Percentiles rank a stretch among this genome's conserved stretches.
Conservation (phyloP, 176 grass and related monocot genomes). For the Cenchrus purpureus region DNA sequence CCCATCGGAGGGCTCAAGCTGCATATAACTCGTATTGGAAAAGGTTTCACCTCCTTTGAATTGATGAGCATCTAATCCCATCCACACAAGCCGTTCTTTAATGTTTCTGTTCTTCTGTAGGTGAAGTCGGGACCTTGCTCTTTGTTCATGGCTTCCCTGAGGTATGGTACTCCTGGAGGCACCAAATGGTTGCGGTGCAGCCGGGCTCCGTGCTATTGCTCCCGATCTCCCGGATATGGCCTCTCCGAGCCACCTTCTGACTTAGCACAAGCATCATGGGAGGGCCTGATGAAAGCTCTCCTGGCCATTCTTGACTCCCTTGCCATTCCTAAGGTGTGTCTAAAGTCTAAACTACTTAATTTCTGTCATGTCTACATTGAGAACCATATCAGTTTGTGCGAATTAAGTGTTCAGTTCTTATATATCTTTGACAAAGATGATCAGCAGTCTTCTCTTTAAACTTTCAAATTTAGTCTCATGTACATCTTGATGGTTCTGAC, state of each 20-base stretch:
- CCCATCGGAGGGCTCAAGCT: slow-evolving; percentile 39
- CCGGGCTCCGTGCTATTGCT: slow-evolving; percentile 44
- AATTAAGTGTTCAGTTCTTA: not conserved
- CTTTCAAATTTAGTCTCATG: too few relatives aligned
- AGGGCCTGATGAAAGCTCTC: slow-evolving; percentile 37
- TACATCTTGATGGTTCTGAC: too few relatives aligned
- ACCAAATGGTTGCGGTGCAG: slow-evolving; percentile 47
- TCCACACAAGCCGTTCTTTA: not conserved
- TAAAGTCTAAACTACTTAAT: not conserved
- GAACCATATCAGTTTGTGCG: not conserved
- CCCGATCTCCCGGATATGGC: slow-evolving; percentile 50
- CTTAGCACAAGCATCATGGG: slow-evolving; percentile 11
- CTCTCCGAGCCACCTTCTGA: slow-evolving; percentile 41
- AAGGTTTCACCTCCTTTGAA: slow-evolving; percentile 17
- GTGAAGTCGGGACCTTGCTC: slow-evolving; percentile 32
- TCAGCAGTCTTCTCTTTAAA: not conserved
- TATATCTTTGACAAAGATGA: not conserved
- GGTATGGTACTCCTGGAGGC: slow-evolving; percentile 55
- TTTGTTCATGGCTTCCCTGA: slow-evolving; percentile 54
- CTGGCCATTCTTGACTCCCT: slow-evolving; percentile 22
- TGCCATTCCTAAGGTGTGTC: slow-evolving; percentile 28
- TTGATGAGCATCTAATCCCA: not conserved
- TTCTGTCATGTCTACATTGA: not conserved
- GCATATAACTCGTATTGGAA: slow-evolving; percentile 44
- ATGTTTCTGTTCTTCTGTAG: not conserved